Evolutionary conservation across 441 rosid genomes (phyloP), one percentile per base, ranked within the genome.

Genomic region (Iberis amara): DNA sequence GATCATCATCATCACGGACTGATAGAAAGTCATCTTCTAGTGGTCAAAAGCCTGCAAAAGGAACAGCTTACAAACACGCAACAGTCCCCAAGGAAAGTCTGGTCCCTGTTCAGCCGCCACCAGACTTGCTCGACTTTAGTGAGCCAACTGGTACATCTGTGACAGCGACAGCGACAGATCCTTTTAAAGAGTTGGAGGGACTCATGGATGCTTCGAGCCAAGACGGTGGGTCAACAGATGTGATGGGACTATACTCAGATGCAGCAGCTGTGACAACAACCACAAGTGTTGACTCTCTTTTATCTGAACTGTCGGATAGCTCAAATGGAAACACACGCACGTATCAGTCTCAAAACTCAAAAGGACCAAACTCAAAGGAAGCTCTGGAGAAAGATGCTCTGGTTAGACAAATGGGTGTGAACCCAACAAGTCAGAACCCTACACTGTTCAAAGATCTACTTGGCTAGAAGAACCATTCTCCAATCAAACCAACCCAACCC

Each of bases 341-440:
- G 3, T 15, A 66, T 27, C 56, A 59, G n/a, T n/a, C n/a, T n/a
- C n/a, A n/a, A n/a, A n/a, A n/a, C n/a, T 47, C 75, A 15, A 92
- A 89, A 66, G 94, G 95, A 35, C 94, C 95, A 35, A 81, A 80
- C 67, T 56, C 54, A 8, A 84, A 79, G 73, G 80, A 83, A 42
- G 53, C 95, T n/a, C 70, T 86, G 62, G 92, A 82, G 71, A 92
- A 84, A 75, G 99, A 92, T 51, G 92, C 99, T 6, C 85, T 77
- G 18, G 90, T 86, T 39, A 82, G 99, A 79, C 92, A 89, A 74
- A 82, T 89, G 96, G 96, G 98, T 32, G 96, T 92, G 49, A 88
- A 60, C 57, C 96, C 98, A 47, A 59, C 78, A 10, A 79, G 79
- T 71, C 96, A 80, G 73, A 92, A 88, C 56, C 98, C 98, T 26